Conservation (phyloP, 768 basidiomycete species). For the Myochromella boudieri region DNA sequence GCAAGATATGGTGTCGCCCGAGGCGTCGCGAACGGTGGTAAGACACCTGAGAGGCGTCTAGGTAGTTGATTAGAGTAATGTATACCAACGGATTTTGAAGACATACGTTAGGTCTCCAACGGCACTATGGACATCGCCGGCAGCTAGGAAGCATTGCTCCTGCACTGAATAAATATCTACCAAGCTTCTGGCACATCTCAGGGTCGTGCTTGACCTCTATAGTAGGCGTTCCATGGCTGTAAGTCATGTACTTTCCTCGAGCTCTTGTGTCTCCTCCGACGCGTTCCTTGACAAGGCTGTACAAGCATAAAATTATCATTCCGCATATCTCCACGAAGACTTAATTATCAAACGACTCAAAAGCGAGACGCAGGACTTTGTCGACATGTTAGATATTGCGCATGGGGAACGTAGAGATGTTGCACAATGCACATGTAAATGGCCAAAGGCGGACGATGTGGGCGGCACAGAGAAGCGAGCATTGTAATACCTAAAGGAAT, state of each 20-base stretch:
- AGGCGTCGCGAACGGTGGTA: conserved; percentile 63
- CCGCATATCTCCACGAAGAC: conserved; percentile 79
- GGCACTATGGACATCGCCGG: conserved; percentile 80
- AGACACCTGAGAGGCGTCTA: conserved; percentile 78
- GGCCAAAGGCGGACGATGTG: too few relatives aligned
- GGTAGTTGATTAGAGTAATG: conserved; percentile 6
- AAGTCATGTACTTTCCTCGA: conserved; percentile 61
- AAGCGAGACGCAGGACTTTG: conserved; percentile 73
- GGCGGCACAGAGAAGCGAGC: too few relatives aligned
- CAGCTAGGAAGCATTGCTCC: conserved; percentile 73
- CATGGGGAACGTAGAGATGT: too few relatives aligned
- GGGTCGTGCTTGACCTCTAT: conserved; percentile 69
- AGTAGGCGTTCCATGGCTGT: conserved; percentile 79
- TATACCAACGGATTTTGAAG: background rate
- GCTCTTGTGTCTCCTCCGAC: conserved; percentile 50
- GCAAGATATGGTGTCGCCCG: conserved; percentile 76
- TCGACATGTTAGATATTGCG: too few relatives aligned
- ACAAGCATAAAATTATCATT: conserved; percentile 78
- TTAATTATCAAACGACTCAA: conserved; percentile 75
- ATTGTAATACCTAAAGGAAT: too few relatives aligned
- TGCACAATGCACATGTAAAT: too few relatives aligned
- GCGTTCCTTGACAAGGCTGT: conserved; percentile 45
- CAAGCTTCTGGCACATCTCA: conserved; percentile 72
- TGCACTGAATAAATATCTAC: conserved; percentile 67
- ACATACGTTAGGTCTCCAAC: conserved; percentile 82